Evolutionary conservation across 208 protist species (phyloP), one percentile per base, ranked within the genome.

Genomic region (Acanthamoeba divionensis): DNA sequence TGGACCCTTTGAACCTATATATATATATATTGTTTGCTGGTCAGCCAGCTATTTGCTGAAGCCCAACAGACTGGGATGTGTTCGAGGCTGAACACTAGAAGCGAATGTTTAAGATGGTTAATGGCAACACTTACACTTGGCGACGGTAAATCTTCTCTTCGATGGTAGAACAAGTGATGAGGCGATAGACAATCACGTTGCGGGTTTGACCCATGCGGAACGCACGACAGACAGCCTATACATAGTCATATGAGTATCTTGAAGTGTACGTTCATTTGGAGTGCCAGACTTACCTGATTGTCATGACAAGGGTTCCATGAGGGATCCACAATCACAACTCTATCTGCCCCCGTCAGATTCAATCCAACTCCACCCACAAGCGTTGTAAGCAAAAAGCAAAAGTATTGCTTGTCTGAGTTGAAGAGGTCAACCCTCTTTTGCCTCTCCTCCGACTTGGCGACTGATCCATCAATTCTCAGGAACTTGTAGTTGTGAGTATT

Each of bases 101-200:
- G n/a, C n/a, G n/a, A n/a, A n/a, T n/a, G n/a, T n/a, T n/a, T n/a
- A n/a, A n/a, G n/a, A n/a, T n/a, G n/a, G n/a, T n/a, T n/a, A n/a
- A 57, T 13, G 52, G 18, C 26, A 18, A 9, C 48, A 24, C 75
- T 26, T 63, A 92, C 44, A 94, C 90, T 85, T 94, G 93, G 60
- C 85, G 86, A 24, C 91, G 69, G 91, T 94, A 94, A 13, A 94
- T 94, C 54, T 94, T 94, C 60, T 94, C 93, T 55, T 94, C 93
- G 75, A 90, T 93, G 48, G 62, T 92, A 1, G 86, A 90, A 65
- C 67, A 91, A 6, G 88, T 91, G 26, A 95, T 93, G 29, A 95
- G 69, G 18, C 93, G 50, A 60, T 95, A 95, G 36, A 95, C 79
- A 10, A 95, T 67, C 41, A 95, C 93, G 83, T 95, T 77, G 79